phyloP scores from a whole-genome alignment of 2,329 filamentous ascomycete genomes.

The Pyrenophora seminiperda region DNA sequence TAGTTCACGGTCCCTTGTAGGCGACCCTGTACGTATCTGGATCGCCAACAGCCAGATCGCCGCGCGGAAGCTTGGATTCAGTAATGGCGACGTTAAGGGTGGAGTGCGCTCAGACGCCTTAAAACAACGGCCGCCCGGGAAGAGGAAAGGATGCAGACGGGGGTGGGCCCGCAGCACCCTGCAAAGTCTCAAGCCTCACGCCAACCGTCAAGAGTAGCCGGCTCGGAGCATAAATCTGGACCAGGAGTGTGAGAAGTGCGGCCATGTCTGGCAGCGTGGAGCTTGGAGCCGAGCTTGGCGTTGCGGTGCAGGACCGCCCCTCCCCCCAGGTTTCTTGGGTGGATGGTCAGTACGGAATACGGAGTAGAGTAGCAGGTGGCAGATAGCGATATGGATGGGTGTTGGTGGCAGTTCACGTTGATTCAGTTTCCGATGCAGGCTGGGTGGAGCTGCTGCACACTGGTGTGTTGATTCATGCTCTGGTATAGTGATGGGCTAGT shows the following conservation, averaged over 20 bases:
- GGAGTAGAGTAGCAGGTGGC: too few species aligned
- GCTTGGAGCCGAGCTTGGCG: conserved; percentile 40
- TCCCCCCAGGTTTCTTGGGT: conserved; percentile 23
- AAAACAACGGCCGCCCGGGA: conserved; percentile 38
- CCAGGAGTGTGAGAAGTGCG: conserved; percentile 30
- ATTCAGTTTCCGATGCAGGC: not conserved
- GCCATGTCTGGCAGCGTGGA: conserved; percentile 24
- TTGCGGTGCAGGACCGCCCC: conserved; percentile 13
- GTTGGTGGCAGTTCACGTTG: too few species aligned
- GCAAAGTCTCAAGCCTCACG: conserved; percentile 42
- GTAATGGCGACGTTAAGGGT: conserved; percentile 44
- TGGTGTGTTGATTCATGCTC: not conserved
- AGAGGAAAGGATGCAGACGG: conserved; percentile 36
- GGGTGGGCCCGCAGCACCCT: conserved; percentile 34
- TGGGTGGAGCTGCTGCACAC: conserved; percentile 21
- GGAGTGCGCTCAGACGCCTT: conserved; percentile 43
- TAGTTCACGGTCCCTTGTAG: conserved; percentile 42
- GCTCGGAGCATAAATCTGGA: conserved; percentile 37
- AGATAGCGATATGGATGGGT: conserved; percentile 22
- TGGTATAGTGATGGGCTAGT: conserved; percentile 31
- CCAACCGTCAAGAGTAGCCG: conserved; percentile 33
- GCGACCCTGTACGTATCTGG: conserved; percentile 45
- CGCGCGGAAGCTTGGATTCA: conserved; percentile 39
- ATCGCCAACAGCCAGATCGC: conserved; percentile 48
- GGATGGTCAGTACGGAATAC: too few species aligned